phyloP scores from a whole-genome alignment of 2,329 filamentous ascomycete species.

The Cytospora leucostoma region DNA sequence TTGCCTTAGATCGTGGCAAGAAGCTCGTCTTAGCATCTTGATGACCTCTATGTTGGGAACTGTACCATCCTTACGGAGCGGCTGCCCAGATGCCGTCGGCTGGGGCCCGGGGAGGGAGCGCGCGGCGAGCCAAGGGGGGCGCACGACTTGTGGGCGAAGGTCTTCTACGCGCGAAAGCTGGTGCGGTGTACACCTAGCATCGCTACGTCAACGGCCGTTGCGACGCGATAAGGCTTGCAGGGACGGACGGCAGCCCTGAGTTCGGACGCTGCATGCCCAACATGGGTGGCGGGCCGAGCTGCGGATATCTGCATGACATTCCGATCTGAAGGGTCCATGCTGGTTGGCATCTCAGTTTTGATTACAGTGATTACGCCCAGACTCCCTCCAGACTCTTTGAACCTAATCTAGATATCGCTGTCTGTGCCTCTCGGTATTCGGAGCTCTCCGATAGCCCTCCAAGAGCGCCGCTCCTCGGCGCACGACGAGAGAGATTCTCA shows the following conservation, averaged over 20 bases:
- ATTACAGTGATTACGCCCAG: not conserved
- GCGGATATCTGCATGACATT: constrained; percentile 16
- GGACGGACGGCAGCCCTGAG: not conserved
- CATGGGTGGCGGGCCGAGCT: constrained; percentile 9
- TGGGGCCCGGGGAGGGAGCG: too few relatives aligned
- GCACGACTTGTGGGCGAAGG: not conserved
- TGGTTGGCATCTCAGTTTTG: not conserved
- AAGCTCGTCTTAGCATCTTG: not conserved
- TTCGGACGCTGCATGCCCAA: not conserved
- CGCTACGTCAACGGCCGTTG: constrained; percentile 22
- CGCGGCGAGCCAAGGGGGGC: not conserved
- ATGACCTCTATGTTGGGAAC: not conserved
- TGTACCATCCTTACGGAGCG: not conserved
- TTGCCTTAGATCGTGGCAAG: constrained; percentile 6
- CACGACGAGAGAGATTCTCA: not conserved
- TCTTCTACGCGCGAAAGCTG: not conserved
- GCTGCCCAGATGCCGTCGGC: not conserved
- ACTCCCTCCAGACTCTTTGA: not conserved
- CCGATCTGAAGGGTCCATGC: not conserved
- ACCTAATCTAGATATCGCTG: not conserved
- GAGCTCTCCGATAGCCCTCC: constrained; percentile 20
- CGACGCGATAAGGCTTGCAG: constrained; percentile 7
- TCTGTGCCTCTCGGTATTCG: constrained; percentile 19
- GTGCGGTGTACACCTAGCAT: constrained; percentile 9
- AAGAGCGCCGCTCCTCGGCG: not conserved